phyloP scores from a whole-genome alignment of 2,329 filamentous ascomycete species.

The Zymoseptoria brevis region DNA sequence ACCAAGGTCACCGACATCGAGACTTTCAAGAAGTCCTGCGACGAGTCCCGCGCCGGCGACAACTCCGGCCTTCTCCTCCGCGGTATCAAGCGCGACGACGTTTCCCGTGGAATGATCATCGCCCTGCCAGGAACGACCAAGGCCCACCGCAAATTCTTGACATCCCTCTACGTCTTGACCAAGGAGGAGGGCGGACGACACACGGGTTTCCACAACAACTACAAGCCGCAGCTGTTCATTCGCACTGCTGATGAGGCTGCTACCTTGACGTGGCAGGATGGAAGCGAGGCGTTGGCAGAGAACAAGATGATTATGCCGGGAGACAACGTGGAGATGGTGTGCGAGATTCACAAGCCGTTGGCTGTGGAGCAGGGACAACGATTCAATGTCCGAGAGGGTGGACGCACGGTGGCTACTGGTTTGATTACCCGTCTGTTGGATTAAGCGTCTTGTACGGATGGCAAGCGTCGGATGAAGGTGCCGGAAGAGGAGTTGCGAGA shows the following conservation, averaged over 20 bases:
- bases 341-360: conserved; percentile 74
- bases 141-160: conserved; percentile 83
- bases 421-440: conserved; percentile 34
- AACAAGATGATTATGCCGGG: conserved; percentile 91
- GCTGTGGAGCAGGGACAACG: conserved; percentile 87
- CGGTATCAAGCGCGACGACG: conserved; percentile 91
- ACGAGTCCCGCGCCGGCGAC: conserved; percentile 91
- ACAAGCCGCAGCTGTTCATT: conserved; percentile 93
- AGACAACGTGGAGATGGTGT: conserved; percentile 97
- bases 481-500: background rate
- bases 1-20: conserved; percentile 99
- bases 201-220: conserved; percentile 92
- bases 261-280: conserved; percentile 78
- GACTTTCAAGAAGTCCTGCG: conserved; percentile 99
- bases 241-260: conserved; percentile 75
- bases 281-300: conserved; percentile 56
- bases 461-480: background rate
- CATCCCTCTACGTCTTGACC: conserved; percentile 91
- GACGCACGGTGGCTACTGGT: conserved; percentile 47
- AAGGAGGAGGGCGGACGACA: conserved; percentile 98
- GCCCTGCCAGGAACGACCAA: conserved; percentile 74
- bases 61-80: conserved; percentile 96
- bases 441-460: conserved; percentile 15
- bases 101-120: conserved; percentile 91
- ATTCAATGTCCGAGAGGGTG: conserved; percentile 97